A percentile compares a stretch with the other conserved stretches of the same genome.
These are phyloP conservation scores for Candida gorgasii DNA, from an alignment of 805 yeast species.

Conservation along the genomic window DNA sequence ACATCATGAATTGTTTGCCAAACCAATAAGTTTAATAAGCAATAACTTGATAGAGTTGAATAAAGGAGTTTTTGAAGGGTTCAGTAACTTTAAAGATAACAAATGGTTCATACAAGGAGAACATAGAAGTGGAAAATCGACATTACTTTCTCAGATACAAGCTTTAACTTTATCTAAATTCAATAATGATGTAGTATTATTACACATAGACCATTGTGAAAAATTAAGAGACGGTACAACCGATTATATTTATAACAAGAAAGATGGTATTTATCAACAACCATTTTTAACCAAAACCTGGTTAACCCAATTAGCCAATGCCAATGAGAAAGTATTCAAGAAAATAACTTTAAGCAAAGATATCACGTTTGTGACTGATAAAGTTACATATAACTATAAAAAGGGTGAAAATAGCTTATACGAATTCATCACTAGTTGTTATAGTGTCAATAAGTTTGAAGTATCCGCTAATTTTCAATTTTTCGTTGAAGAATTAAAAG, in stretches of 20 bases:
- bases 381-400: conserved; percentile 32
- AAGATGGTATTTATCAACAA: conserved; percentile 59
- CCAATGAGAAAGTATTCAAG: conserved; percentile 35
- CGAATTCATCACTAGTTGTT: conserved; percentile 44
- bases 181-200: conserved; percentile 42
- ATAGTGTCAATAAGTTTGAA: conserved; percentile 40
- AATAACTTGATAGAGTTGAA: conserved; percentile 44
- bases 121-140: conserved; percentile 78
- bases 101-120: conserved; percentile 64
- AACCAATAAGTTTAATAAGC: conserved; percentile 62
- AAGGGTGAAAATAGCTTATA: conserved; percentile 37
- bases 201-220: conserved; percentile 66
- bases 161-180: conserved; percentile 47
- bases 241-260: conserved; percentile 61
- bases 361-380: conserved; percentile 31
- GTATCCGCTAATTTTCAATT: conserved; percentile 51
- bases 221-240: conserved; percentile 68
- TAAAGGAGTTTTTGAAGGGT: conserved; percentile 35
- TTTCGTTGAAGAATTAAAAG: conserved; percentile 53
- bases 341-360: conserved; percentile 37
- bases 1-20: conserved; percentile 61
- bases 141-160: conserved; percentile 68
- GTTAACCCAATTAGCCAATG: conserved; percentile 45
- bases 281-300: conserved; percentile 73
- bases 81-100: conserved; percentile 36